Base-by-base conservation (phyloP, 106 monocot species). In the Triglochin maritima region DNA sequence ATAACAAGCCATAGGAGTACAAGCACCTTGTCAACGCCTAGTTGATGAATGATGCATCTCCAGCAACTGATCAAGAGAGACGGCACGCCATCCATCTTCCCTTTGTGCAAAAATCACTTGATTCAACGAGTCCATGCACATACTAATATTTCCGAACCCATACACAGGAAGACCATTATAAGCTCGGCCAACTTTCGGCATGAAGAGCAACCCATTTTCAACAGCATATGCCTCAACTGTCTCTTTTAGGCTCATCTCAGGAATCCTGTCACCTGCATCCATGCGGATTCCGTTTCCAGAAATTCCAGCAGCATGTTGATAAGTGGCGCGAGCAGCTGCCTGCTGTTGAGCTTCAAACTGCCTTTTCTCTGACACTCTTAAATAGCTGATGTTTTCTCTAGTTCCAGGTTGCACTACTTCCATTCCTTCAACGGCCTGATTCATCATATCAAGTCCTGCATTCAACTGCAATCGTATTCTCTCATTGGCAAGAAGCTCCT, bases 391-490 rank as follows among this genome's bases (percentile, higher is more conserved):
- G 74, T 89, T 89, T 70, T 94, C 89, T 67, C 81, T 82, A 3
- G 69, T 70, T 9, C 78, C 87, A 47, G 94, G 87, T 57, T 87
- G 94, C 50, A 83, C 85, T 53, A 90, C 76, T 7, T 87, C 79
- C 59, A 79, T 77, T 16, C 87, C 94, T 71, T 90, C 90, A 14
- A 73, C 90, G 58, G 90, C 94, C 77, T 83, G 84, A 64, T 90
- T 87, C 94, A 95, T 95, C 90, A 95, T 90, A 45, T 83, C 87
- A 47, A 95, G 74, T 43, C 90, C 94, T 60, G 70, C 46, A 56
- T 52, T 81, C 15, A 95, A 51, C 16, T 67, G 75, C 50, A 58
- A 57, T 44, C 75, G 46, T 60, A 75, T 75, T 53, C 76, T 76
- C 56, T 95, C 90, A 77, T 95, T 90, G 5, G 90, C 87, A 50